Conservation (phyloP, 257 asterid genomes). For the Nicotiana knightiana region DNA sequence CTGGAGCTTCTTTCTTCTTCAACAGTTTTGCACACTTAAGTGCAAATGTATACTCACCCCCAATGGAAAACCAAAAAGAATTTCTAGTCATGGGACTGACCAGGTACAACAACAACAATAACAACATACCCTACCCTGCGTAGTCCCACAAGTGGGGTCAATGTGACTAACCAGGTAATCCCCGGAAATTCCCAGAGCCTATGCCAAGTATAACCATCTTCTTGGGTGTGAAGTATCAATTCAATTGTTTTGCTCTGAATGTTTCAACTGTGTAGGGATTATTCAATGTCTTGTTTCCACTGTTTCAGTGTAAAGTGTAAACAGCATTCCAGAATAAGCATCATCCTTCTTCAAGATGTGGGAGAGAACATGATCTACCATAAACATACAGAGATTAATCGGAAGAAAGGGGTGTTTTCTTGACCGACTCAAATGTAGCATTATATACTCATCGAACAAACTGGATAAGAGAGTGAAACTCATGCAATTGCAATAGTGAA, state of each 20-base stretch:
- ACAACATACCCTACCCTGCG: no score
- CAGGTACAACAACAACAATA: no score
- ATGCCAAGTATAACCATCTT: no score
- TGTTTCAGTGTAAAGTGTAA: neutral
- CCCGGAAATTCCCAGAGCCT: no score
- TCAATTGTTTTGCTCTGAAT: no score
- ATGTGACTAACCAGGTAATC: no score
- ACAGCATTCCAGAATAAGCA: neutral
- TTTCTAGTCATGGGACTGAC: no score
- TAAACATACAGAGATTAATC: neutral
- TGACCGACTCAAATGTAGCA: neutral
- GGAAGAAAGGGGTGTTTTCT: neutral
- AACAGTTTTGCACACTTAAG: neutral
- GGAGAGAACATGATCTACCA: neutral
- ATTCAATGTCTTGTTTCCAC: neutral
- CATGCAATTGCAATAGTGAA: neutral
- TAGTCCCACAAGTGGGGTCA: no score
- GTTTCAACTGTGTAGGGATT: neutral
- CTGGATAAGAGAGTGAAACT: neutral
- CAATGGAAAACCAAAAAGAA: no score
- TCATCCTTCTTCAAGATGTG: neutral
- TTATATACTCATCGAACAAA: neutral
- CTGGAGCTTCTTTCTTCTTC: neutral
- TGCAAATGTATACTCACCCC: neutral
- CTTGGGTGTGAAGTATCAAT: no score